Conservation (phyloP, 2,329 filamentous ascomycete species). For the Metarhizium robertsii region DNA sequence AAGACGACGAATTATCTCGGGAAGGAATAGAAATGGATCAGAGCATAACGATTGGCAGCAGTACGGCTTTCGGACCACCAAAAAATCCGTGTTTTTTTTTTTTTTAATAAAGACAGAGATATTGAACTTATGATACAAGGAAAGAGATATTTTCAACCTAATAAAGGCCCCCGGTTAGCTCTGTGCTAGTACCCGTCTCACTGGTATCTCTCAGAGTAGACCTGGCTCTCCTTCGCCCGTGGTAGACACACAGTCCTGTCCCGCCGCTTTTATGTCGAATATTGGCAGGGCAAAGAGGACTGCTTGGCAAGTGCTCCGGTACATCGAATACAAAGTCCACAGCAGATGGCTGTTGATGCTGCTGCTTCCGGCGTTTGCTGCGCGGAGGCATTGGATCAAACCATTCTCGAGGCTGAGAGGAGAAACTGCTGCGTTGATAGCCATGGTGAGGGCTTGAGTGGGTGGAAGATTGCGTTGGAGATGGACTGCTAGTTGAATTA, state of each 20-base stretch:
- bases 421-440: slow-evolving; percentile 13
- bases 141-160: background rate
- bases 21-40: too few relatives aligned
- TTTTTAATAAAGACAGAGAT: too few relatives aligned
- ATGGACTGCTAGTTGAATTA: background rate
- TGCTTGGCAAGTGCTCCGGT: slow-evolving; percentile 40
- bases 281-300: slow-evolving; percentile 43
- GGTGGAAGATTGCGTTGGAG: slow-evolving; percentile 1
- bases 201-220: slow-evolving; percentile 3
- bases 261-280: slow-evolving; percentile 33
- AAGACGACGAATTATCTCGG: too few relatives aligned
- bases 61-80: too few relatives aligned
- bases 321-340: slow-evolving; percentile 36
- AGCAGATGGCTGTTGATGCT: background rate
- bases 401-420: slow-evolving; percentile 22
- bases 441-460: slow-evolving; percentile 10
- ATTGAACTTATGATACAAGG: background rate
- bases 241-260: slow-evolving; percentile 40
- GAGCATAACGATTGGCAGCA: too few relatives aligned
- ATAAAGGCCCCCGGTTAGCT: background rate
- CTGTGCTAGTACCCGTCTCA: background rate
- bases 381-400: slow-evolving; percentile 23
- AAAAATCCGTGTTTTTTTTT: too few relatives aligned
- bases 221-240: slow-evolving; percentile 26
- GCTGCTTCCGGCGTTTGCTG: slow-evolving; percentile 10